Evolutionary conservation across 2,329 filamentous ascomycete genomes (phyloP).

Genomic region (Ascochyta clinopodiicola): DNA sequence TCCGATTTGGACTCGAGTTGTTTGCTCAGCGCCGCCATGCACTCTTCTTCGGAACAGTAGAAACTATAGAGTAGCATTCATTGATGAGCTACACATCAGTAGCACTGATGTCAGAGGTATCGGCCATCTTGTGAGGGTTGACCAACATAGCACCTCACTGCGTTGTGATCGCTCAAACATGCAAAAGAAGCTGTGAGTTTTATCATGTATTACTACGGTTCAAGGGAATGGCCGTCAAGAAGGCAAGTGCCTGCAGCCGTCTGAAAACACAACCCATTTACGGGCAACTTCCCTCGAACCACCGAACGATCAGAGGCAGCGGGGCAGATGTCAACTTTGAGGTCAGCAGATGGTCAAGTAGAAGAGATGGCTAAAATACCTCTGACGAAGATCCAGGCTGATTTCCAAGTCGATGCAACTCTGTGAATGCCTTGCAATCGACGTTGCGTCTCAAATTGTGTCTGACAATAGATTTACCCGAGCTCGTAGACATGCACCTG

Average conservation of each 20-base stretch:
- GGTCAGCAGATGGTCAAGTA: not conserved
- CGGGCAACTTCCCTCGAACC: not conserved
- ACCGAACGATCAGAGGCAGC: not conserved
- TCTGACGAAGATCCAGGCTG: not conserved
- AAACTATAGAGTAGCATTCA: no score
- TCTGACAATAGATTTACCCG: no score
- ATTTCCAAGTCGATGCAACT: not conserved
- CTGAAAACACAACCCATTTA: not conserved
- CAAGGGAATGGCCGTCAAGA: not conserved
- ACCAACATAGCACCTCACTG: not conserved
- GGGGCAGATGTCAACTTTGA: not conserved
- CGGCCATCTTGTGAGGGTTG: no score
- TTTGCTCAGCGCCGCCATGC: no score
- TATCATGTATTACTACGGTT: not conserved
- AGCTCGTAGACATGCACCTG: not conserved
- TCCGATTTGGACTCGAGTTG: no score
- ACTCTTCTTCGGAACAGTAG: no score
- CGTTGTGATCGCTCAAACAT: not conserved
- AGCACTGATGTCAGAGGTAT: no score
- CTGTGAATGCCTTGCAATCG: not conserved
- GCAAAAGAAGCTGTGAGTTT: not conserved
- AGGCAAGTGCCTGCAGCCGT: not conserved
- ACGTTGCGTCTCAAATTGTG: no score
- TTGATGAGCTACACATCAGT: no score
- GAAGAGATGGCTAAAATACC: not conserved